Conservation (phyloP, 768 basidiomycete genomes). For the Neoboletus brunneissimus region DNA sequence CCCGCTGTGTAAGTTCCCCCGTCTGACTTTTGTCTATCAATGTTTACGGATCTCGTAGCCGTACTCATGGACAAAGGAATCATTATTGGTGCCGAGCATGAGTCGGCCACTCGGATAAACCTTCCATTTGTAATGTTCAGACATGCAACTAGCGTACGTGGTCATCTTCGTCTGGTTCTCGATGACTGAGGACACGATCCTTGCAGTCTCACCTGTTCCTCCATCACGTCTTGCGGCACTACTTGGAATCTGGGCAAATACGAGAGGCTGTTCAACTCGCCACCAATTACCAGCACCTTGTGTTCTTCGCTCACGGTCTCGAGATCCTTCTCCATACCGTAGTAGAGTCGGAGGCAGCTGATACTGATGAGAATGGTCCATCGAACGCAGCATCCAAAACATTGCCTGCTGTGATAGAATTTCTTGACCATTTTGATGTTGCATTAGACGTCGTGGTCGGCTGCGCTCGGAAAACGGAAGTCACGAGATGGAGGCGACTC, state of each 20-base stretch:
- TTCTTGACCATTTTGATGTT: constrained; percentile 92
- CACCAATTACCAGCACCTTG: constrained; percentile 78
- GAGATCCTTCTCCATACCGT: constrained; percentile 94
- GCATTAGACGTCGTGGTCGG: constrained; percentile 91
- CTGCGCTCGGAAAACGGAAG: constrained; percentile 95
- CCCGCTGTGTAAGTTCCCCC: constrained; percentile 69
- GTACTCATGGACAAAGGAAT: constrained; percentile 99
- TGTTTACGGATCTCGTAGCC: constrained; percentile 46
- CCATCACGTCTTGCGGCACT: constrained; percentile 84
- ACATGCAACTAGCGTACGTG: constrained; percentile 81
- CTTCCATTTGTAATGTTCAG: constrained; percentile 90
- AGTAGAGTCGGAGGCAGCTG: constrained; percentile 74
- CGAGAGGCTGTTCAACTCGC: constrained; percentile 85
- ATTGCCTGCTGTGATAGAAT: constrained; percentile 74
- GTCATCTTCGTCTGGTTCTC: neutral
- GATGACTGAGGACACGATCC: neutral
- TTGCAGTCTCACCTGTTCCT: constrained; percentile 88
- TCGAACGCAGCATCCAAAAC: constrained; percentile 33
- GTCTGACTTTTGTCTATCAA: neutral
- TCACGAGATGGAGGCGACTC: constrained; percentile 83
- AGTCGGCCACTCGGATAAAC: constrained; percentile 69
- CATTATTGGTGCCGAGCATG: constrained; percentile 93
- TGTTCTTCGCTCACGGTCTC: constrained; percentile 91
- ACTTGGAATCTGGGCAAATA: constrained; percentile 61
- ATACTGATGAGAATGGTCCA: constrained; percentile 25